Evolutionary conservation across 805 yeast genomes (phyloP).

Genomic region (Kuraishia hungarica): DNA sequence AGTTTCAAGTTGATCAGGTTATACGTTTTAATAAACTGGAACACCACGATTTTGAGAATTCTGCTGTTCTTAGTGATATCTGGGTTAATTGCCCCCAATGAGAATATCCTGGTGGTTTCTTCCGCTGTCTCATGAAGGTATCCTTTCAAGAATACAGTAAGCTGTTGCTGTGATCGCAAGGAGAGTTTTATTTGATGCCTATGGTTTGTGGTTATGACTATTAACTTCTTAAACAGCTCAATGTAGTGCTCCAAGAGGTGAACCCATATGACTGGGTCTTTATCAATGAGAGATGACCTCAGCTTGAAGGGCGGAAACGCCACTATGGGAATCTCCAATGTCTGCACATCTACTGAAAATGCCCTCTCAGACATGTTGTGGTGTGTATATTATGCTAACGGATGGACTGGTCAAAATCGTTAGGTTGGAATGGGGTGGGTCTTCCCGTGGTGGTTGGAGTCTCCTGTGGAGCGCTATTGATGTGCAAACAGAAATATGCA

Average conservation of each 20-base stretch:
- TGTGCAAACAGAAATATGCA: too few relatives aligned
- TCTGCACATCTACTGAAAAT: slow-evolving; percentile 2
- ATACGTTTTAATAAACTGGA: slow-evolving; percentile 38
- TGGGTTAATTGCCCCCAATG: slow-evolving; percentile 65
- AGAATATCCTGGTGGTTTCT: slow-evolving; percentile 52
- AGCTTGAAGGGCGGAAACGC: slow-evolving; percentile 69
- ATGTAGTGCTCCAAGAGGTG: slow-evolving; percentile 63
- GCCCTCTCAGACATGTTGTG: neutral
- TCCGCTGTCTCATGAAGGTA: slow-evolving; percentile 54
- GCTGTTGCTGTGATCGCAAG: slow-evolving; percentile 49
- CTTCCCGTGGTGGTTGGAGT: too few relatives aligned
- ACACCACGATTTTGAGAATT: slow-evolving; percentile 37
- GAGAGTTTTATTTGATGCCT: slow-evolving; percentile 30
- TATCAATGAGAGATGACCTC: slow-evolving; percentile 70
- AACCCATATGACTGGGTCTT: slow-evolving; percentile 79
- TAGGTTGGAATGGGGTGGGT: too few relatives aligned
- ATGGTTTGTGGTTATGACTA: slow-evolving; percentile 17
- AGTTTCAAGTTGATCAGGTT: slow-evolving; percentile 50
- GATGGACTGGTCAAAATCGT: neutral
- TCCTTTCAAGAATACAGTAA: slow-evolving; percentile 45
- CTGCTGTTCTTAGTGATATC: slow-evolving; percentile 51
- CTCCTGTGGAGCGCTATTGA: too few relatives aligned
- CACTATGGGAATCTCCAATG: slow-evolving; percentile 46
- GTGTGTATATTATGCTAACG: too few relatives aligned
- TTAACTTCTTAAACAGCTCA: slow-evolving; percentile 37